Evolutionary conservation across 2,329 filamentous ascomycete genomes (phyloP).

Genomic region (Cercospora brassicicola): DNA sequence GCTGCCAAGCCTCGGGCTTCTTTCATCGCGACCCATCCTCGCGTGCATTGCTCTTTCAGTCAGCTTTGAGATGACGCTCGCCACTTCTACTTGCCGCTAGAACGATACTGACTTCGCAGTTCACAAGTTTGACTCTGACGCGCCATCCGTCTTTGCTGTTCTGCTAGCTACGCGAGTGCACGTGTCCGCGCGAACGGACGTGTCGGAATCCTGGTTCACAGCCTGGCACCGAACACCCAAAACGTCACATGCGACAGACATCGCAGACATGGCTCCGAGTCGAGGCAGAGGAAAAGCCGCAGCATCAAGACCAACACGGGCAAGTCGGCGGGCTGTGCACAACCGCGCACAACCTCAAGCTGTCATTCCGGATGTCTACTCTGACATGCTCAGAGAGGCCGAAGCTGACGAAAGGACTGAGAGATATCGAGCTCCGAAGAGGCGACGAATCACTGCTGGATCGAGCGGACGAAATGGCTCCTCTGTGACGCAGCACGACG

Average conservation of each 20-base stretch:
- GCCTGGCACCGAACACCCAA: not conserved
- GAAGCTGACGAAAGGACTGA: slow-evolving; percentile 19
- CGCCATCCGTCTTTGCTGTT: not conserved
- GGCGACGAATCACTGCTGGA: slow-evolving; percentile 24
- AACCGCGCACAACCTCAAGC: slow-evolving; percentile 13
- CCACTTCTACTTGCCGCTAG: not conserved
- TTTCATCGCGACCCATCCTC: not conserved
- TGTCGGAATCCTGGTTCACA: not conserved
- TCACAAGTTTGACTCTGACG: not conserved
- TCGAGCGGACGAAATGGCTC: not conserved
- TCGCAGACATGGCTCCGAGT: slow-evolving; percentile 33
- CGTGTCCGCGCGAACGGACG: not conserved
- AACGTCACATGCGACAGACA: not conserved
- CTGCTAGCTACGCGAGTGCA: not conserved
- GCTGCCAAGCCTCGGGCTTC: not conserved
- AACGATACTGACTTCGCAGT: not conserved
- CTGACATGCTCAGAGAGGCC: slow-evolving; percentile 36
- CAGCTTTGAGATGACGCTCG: not conserved
- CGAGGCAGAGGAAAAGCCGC: slow-evolving; percentile 32
- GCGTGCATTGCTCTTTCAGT: not conserved
- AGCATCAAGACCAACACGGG: not conserved
- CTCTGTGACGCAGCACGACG: not conserved
- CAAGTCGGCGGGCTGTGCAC: slow-evolving; percentile 20
- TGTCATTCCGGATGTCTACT: slow-evolving; percentile 30
- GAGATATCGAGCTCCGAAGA: slow-evolving; percentile 33